Evolutionary conservation across 495 filamentous ascomycete species (phyloP), one percentile per base, ranked within the genome.

Genomic region (Aspergillus nidulans): DNA sequence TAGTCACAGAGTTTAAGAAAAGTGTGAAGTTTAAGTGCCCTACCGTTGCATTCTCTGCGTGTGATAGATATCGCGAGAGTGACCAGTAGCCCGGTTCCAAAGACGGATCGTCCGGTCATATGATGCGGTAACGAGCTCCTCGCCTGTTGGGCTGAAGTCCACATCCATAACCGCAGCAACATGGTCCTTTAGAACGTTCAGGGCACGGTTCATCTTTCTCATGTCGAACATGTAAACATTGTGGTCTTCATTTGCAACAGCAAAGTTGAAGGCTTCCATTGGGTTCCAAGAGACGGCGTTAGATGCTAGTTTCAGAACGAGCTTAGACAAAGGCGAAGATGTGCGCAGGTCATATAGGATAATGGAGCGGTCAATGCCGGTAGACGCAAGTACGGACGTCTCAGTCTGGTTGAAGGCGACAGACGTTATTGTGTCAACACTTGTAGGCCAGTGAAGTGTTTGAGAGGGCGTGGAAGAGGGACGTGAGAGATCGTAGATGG

Each of bases 121-220:
- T 5, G 86, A 90, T 12, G 89, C 94, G 26, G 83, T 88, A 18
- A 99, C 90, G 25, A 97, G 84, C 66, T 96, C 92, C 68, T 96
- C 86, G 49, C 95, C 95, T 0, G 92, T 97, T 0, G 95, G 95
- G 46, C 84, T 89, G 73, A 92, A 99, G 58, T 96, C 90, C 36
- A 99, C 86, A 66, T 95, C 90, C 91, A 97, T 97, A 0, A 96
- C 92, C 5, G 95, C 94, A 4, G 90, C 88, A 13, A 97, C 95
- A 62, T 97, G 95, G 61, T 92, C 94, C 73, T 94, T 95, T 15
- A 94, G 80, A n/a, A 97, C 85, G 64, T 97, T 97, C 43, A 92
- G 68, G 3, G 91, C 88, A 47, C 90, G 84, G 52, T 85, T 77
- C 67, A 92, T 82, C 61, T 90, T 90, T 55, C 90, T 78, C 87